Conservation (phyloP, 78 protist species). For the Planoprotostelium fungivorum region DNA sequence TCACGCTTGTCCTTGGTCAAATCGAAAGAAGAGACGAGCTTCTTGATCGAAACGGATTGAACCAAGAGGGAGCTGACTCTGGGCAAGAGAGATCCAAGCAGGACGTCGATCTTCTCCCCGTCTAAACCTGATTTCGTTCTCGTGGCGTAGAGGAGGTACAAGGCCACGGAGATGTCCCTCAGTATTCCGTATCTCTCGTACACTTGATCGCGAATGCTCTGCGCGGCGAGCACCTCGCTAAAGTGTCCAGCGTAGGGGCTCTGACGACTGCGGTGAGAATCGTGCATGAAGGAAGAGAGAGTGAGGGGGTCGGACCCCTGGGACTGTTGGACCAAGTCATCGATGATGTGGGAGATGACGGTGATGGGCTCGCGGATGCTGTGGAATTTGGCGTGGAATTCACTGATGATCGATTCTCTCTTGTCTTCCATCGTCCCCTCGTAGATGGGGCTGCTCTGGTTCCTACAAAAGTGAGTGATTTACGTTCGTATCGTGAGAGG, state of each 20-base stretch:
- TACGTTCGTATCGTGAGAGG: neutral
- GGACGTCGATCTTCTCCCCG: neutral
- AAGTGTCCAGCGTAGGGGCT: neutral
- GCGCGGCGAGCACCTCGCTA: neutral
- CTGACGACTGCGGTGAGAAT: neutral
- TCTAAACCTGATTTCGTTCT: neutral
- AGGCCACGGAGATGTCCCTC: neutral
- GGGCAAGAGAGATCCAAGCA: neutral
- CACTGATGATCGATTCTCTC: neutral
- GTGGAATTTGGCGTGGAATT: neutral
- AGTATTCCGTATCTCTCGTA: neutral
- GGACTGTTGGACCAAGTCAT: neutral
- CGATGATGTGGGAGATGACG: neutral
- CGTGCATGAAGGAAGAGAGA: neutral
- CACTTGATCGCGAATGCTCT: too few species aligned
- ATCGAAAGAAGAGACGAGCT: too few species aligned
- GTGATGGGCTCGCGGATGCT: neutral
- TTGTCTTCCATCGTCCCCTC: neutral
- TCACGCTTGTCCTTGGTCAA: neutral
- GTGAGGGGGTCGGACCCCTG: neutral
- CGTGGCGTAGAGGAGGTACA: neutral
- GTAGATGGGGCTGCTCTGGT: neutral
- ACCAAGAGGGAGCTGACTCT: neutral
- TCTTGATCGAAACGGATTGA: neutral
- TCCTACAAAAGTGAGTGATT: neutral